Evolutionary conservation across 179 eudicot species (phyloP), one percentile per base, ranked within the genome.

Genomic region (Drosera spatulata): DNA sequence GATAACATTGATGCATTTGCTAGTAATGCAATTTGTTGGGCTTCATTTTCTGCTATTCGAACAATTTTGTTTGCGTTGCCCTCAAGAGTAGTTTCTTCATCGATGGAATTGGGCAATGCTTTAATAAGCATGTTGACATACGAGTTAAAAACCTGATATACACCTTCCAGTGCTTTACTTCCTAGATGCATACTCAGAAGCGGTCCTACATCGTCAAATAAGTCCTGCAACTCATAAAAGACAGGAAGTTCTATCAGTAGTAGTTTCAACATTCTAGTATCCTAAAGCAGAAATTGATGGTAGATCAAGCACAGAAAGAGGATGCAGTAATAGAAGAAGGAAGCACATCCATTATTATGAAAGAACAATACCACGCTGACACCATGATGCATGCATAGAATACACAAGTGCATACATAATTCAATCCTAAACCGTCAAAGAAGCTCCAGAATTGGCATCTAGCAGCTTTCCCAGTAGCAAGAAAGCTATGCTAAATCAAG

Each of bases 151-250:
- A 91, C 88, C 68, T 88, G 87, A 82, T 77, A 88, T 55, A 91
- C 80, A 61, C 98, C 98, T 64, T 91, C 98, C 61, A 91, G 71
- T 50, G 91, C 86, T 76, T 80, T 85, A 64, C 89, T 86, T 42
- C 95, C 96, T 68, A 91, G 69, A 61, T 91, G 96, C 96, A 88
- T 83, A 63, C 87, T 82, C 58, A 80, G 77, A 12, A 91, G 85
- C 57, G 98, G 91, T 55, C 86, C 96, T 63, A 91, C 98, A 72
- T 91, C 98, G 63, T 88, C 95, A 64, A 91, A 86, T 66, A 91
- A 88, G 68, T 91, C 96, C 98, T 91, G 80, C 56, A 75, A 63
- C 37, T 47, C 41, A 4, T 41, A 59, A 12, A 15, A 10, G 11
- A 2, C 50, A 44, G 7, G 10, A n/a, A 43, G 9, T 9, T 49